phyloP scores from a whole-genome alignment of 2,329 filamentous ascomycete species.

The Aspergillus fijiensis region DNA sequence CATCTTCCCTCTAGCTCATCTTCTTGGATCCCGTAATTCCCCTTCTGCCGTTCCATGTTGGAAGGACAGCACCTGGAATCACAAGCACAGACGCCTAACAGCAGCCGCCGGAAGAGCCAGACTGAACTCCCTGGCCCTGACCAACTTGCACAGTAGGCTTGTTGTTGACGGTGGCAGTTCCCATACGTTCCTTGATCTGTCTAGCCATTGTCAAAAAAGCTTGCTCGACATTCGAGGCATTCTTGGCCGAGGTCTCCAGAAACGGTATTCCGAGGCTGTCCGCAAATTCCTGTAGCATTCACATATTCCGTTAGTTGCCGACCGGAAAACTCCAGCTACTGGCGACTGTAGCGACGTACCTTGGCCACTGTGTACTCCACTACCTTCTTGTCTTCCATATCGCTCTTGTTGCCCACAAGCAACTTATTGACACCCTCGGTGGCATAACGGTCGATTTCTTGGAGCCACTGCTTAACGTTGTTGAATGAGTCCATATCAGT shows the following conservation, averaged over 20 bases:
- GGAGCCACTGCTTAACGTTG: constrained; percentile 99
- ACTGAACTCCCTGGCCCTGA: constrained; percentile 89
- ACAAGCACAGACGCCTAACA: constrained; percentile 62
- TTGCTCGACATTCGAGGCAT: constrained; percentile 98
- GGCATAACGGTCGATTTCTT: constrained; percentile 98
- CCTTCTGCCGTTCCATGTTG: constrained; percentile 3
- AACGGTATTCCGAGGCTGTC: constrained; percentile 98
- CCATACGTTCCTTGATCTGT: constrained; percentile 99
- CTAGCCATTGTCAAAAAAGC: constrained; percentile 99
- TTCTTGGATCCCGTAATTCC: constrained; percentile 1
- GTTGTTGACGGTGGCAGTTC: constrained; percentile 94
- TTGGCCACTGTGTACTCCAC: constrained; percentile 99
- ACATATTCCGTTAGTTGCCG: constrained; percentile 10
- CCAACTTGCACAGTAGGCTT: constrained; percentile 97
- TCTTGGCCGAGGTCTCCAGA: constrained; percentile 99
- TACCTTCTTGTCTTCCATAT: constrained; percentile 99
- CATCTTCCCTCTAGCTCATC: constrained; percentile 3
- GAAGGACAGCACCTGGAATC: constrained; percentile 22
- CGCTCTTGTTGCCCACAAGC: constrained; percentile 99
- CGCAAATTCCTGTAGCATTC: constrained; percentile 78
- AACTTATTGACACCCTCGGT: constrained; percentile 99
- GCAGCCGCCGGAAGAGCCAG: constrained; percentile 80
- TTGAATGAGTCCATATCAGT: constrained; percentile 99
- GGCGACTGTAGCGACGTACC: constrained; percentile 55
- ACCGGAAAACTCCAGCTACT: background rate